Base-by-base conservation (phyloP, 129 eudicot genomes). In the Centaurea solstitialis region DNA sequence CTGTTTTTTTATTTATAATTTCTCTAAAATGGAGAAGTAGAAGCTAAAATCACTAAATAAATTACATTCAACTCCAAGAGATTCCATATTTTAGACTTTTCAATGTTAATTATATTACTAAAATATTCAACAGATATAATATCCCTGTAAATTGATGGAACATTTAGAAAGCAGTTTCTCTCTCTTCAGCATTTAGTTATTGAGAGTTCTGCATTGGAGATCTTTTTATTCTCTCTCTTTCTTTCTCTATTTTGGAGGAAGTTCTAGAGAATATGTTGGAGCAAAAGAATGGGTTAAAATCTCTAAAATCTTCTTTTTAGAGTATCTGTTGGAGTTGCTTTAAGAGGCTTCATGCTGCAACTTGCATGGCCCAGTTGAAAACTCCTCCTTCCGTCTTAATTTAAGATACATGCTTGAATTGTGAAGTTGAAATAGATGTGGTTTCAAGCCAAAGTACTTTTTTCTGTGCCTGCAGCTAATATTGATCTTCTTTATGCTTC, bases 401-500 rank as follows among this genome's bases (percentile, higher is more conserved):
- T 21, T 61, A 64, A 76, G 37, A 37, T 35, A 13, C 71, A 33
- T 23, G 21, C 23, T 73, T 73, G 40, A 73, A 76, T 20, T 76
- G 68, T 61, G 35, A 76, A 61, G 50, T 76, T 30, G 30, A 61
- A 21, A 35, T 76, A 35, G 35, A 59, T 73, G 21, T 68, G 7
- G 20, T 38, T 22, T 53, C 23, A 30, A 23, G 37, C 77, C 41
- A 74, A 39, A 28, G 1, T 74, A 23, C 18, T 15, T 71, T 37
- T 13, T 17, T 23, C 26, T 39, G 21, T 30, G 6, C 73, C 40
- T 53, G 62, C 69, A 71, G 11, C 8, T 72, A 68, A 74, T 30
- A 21, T 41, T 75, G 9, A 68, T n/a, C 40, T 39, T 86, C 20
- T 64, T 87, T 80, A 62, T 80, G 62, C 77, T 85, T 86, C 78